Percentiles rank a stretch among this genome's conserved stretches.
Conservation (phyloP, 2,329 filamentous ascomycete species). For the Nemania bipapillata region DNA sequence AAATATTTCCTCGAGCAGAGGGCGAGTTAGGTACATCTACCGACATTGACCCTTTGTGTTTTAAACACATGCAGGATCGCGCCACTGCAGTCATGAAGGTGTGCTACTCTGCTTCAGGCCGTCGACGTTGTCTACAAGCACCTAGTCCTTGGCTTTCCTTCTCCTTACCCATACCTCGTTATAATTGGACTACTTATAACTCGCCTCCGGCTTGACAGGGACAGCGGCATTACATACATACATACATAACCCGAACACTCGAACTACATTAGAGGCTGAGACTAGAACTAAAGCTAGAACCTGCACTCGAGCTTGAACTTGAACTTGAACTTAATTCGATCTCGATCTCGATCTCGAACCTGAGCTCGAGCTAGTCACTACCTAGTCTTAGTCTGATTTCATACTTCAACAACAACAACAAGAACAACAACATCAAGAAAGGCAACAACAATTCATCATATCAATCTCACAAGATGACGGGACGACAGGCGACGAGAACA, state of each 20-base stretch:
- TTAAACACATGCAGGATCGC: conserved; percentile 38
- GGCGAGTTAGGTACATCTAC: conserved; percentile 27
- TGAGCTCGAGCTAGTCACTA: no score
- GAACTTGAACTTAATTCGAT: no score
- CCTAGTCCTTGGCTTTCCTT: conserved; percentile 20
- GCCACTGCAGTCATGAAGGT: conserved; percentile 38
- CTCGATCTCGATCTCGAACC: no score
- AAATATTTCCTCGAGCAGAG: conserved; percentile 29
- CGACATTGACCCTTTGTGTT: conserved; percentile 33
- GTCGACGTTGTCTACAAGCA: neutral
- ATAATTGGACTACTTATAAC: conserved; percentile 39
- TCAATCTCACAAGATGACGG: conserved; percentile 35
- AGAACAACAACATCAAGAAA: no score
- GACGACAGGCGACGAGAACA: conserved; percentile 42
- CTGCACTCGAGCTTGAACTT: no score
- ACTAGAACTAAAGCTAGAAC: neutral
- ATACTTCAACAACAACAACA: conserved; percentile 19
- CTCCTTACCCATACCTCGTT: conserved; percentile 24
- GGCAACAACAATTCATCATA: conserved; percentile 5
- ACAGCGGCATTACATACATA: conserved; percentile 6
- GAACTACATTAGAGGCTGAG: no score
- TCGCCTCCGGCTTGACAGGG: conserved; percentile 25
- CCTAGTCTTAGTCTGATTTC: neutral
- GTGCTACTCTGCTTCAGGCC: conserved; percentile 28
- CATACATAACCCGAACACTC: conserved; percentile 10